Evolutionary conservation across 2,329 filamentous ascomycete genomes (phyloP).

Genomic region (Fusarium camptoceras): DNA sequence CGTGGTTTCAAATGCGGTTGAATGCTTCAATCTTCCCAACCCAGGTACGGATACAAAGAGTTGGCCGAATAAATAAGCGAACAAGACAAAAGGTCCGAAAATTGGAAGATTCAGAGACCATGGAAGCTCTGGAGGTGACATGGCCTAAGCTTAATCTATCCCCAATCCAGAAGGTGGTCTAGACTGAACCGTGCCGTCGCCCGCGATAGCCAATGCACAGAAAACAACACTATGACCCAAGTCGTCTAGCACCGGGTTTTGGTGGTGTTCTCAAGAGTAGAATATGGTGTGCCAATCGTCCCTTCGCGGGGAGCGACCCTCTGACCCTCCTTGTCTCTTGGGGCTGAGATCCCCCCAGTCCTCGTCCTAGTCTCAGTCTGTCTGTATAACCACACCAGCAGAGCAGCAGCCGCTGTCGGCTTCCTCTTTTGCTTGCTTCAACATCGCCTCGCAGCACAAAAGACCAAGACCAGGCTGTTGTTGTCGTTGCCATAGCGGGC

Average conservation of each 20-base stretch:
- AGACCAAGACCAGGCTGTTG: constrained; percentile 22
- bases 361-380: constrained; percentile 13
- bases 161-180: constrained; percentile 35
- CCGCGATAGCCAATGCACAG: constrained; percentile 23
- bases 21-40: neutral
- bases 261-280: neutral
- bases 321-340: constrained; percentile 29
- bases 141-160: constrained; percentile 18
- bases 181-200: constrained; percentile 29
- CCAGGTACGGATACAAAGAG: neutral
- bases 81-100: constrained; percentile 45
- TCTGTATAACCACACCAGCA: constrained; percentile 40
- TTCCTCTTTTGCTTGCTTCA: constrained; percentile 34
- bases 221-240: constrained; percentile 21
- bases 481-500: constrained; percentile 38
- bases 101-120: constrained; percentile 19
- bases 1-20: neutral
- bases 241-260: constrained; percentile 31
- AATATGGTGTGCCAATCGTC: constrained; percentile 23
- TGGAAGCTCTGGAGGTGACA: constrained; percentile 26
- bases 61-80: constrained; percentile 8
- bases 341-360: constrained; percentile 35
- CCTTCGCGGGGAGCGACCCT: constrained; percentile 39
- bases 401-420: constrained; percentile 38
- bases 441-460: constrained; percentile 30